phyloP scores from a whole-genome alignment of 306 rosid species.

The Prinsepia uniflora region DNA sequence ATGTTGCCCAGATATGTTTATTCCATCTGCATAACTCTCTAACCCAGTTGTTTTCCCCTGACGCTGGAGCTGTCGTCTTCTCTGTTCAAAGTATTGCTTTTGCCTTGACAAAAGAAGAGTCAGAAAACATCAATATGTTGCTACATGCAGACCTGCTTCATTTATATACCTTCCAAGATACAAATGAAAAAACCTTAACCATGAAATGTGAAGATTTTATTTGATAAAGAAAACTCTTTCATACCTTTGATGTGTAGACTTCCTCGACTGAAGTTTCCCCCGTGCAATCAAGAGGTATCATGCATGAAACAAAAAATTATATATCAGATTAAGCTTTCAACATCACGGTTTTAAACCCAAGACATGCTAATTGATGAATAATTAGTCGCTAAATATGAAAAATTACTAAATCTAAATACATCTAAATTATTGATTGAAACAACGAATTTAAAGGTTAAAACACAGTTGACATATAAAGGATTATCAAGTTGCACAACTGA shows the following conservation, averaged over 20 bases:
- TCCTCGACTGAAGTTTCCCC: constrained; percentile 63
- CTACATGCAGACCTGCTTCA: constrained; percentile 10
- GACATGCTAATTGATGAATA: constrained; percentile 10
- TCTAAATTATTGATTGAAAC: too few species aligned
- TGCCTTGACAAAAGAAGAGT: constrained; percentile 49
- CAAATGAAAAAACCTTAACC: background rate
- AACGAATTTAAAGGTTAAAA: too few species aligned
- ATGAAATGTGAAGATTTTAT: background rate
- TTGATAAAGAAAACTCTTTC: background rate
- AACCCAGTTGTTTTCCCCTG: constrained; percentile 43
- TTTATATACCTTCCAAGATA: background rate
- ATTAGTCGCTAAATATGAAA: background rate
- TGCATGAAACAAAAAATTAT: constrained; percentile 36
- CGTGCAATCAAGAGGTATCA: constrained; percentile 31
- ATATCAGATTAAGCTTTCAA: constrained; percentile 33
- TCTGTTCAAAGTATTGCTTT: constrained; percentile 92
- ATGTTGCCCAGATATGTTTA: constrained; percentile 34
- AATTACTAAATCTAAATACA: too few species aligned
- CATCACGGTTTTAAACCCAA: background rate
- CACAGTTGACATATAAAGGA: too few species aligned
- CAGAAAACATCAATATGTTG: constrained; percentile 8
- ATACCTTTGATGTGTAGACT: constrained; percentile 72
- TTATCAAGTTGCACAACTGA: too few species aligned
- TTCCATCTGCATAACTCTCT: constrained; percentile 37
- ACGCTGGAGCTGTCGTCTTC: constrained; percentile 61